Base-by-base conservation (phyloP, 2,329 filamentous ascomycete species). In the Helminthosporium solani region DNA sequence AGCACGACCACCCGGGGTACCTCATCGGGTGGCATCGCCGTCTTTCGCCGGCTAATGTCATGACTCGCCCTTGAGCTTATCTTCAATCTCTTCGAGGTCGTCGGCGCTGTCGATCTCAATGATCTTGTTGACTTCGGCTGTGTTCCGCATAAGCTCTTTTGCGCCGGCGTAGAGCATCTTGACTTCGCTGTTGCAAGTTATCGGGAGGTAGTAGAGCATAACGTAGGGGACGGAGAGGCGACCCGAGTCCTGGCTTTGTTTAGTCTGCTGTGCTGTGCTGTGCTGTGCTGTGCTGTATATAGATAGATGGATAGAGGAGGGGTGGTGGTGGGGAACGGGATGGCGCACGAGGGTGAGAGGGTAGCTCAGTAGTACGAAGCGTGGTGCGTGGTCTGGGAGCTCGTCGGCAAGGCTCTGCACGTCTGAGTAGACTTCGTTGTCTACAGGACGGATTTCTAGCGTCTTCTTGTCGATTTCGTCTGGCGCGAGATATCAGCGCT, bases 111-210 rank as follows among this genome's bases (percentile, higher is more conserved):
- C 83, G 39, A 97, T 83, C 70, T 97, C 92, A 52, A 99, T 82
- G 20, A 97, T 86, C 57, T 82, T 83, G 43, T 87, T 86, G n/a
- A 90, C 91, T 74, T 96, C 90, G 48, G 88, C 88, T 44, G 89
- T 95, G 66, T 89, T 95, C 54, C 91, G 84, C 86, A 97, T 90
- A 70, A 97, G 73, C 75, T 99, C 94, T 73, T 96, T 96, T 34
- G 94, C 94, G 31, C 91, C 88, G 23, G 94, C 94, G 70, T 97
- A 99, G 67, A 94, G 76, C 94, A 97, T 97, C 58, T 89, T 84
- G 65, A 87, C 77, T 65, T 91, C 88, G 57, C 80, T 83, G 69
- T 95, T 96, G 74, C 89, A 94, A 39, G 92, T 96, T 41, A 86
- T 87, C 7, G 94, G 94, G 18, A 97, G 83, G 74, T 96, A 97